phyloP scores from a whole-genome alignment of 495 filamentous ascomycete genomes.

The Margaritispora aquatica region DNA sequence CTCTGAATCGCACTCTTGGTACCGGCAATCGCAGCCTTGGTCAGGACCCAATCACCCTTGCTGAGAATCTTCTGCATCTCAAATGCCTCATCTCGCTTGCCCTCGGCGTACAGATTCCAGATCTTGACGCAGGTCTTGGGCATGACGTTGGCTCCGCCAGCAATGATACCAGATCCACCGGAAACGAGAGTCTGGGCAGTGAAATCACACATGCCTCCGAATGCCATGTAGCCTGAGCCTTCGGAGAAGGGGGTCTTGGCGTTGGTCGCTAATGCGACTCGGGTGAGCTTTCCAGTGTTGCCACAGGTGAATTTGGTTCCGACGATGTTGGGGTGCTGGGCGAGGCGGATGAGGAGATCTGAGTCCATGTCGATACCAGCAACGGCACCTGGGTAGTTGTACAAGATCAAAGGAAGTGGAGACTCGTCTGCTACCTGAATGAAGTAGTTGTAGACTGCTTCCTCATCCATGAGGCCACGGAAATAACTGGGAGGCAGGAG shows the following conservation, averaged over 20 bases:
- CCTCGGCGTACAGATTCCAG: slow-evolving; percentile 71
- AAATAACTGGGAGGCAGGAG: slow-evolving; percentile 82
- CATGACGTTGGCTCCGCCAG: slow-evolving; percentile 80
- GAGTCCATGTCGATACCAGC: slow-evolving; percentile 91
- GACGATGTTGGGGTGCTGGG: slow-evolving; percentile 74
- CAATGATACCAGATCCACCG: slow-evolving; percentile 79
- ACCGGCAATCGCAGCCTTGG: slow-evolving; percentile 78
- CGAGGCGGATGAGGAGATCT: slow-evolving; percentile 76
- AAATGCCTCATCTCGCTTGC: slow-evolving; percentile 67
- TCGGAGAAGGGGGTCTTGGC: slow-evolving; percentile 62
- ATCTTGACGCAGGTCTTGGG: slow-evolving; percentile 76
- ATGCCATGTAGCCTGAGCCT: slow-evolving; percentile 73
- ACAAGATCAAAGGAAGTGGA: slow-evolving; percentile 74
- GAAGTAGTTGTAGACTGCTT: slow-evolving; percentile 71
- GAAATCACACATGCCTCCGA: slow-evolving; percentile 86
- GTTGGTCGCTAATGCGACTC: slow-evolving; percentile 70
- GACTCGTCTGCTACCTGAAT: slow-evolving; percentile 66
- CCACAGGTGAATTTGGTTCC: slow-evolving; percentile 91
- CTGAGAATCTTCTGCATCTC: slow-evolving; percentile 65
- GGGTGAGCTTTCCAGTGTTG: slow-evolving; percentile 81
- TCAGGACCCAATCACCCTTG: slow-evolving; percentile 78
- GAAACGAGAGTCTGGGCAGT: slow-evolving; percentile 73
- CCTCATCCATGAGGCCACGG: slow-evolving; percentile 70
- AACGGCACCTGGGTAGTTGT: slow-evolving; percentile 89
- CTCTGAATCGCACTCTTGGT: slow-evolving; percentile 80